A percentile compares a stretch with the other conserved stretches of the same genome.
These are phyloP conservation scores for Pestalotiopsis sp. DNA, from an alignment of 2,329 filamentous ascomycete species.

Conservation along the genomic window DNA sequence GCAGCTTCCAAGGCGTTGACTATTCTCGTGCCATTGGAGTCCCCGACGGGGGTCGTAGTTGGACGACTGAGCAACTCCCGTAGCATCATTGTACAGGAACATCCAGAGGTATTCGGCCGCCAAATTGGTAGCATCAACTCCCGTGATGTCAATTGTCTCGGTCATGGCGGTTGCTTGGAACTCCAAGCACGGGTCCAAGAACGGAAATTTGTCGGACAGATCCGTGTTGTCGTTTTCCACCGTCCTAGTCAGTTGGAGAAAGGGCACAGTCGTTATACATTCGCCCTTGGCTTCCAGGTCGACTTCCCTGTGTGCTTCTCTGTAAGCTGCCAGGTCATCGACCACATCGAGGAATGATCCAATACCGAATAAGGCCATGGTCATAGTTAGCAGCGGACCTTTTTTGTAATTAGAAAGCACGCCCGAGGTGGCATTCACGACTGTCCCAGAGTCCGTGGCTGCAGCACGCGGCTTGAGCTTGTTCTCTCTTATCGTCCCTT, in stretches of 20 bases:
- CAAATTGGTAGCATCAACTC: not conserved
- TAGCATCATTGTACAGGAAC: not conserved
- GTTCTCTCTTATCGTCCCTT: not conserved
- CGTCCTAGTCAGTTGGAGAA: not conserved
- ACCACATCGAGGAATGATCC: not conserved
- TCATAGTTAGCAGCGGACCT: not conserved
- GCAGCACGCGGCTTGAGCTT: not conserved
- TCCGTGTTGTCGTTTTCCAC: not conserved
- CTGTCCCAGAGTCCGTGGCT: not conserved
- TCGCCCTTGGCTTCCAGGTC: not conserved
- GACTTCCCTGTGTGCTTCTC: not conserved
- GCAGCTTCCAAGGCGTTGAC: not conserved
- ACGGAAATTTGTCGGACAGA: not conserved
- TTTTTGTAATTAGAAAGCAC: not conserved
- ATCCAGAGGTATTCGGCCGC: not conserved
- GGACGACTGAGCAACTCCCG: not conserved
- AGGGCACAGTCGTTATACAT: not conserved
- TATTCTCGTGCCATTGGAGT: not conserved
- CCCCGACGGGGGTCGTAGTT: not conserved
- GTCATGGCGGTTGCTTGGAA: not conserved
- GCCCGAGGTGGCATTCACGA: not conserved
- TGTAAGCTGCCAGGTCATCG: not conserved
- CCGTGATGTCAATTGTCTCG: not conserved
- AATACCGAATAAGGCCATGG: not conserved
- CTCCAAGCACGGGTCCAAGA: not conserved